Evolutionary conservation across 2,329 filamentous ascomycete species (phyloP), one percentile per base, ranked within the genome.

Genomic region (Myotisia sp.): DNA sequence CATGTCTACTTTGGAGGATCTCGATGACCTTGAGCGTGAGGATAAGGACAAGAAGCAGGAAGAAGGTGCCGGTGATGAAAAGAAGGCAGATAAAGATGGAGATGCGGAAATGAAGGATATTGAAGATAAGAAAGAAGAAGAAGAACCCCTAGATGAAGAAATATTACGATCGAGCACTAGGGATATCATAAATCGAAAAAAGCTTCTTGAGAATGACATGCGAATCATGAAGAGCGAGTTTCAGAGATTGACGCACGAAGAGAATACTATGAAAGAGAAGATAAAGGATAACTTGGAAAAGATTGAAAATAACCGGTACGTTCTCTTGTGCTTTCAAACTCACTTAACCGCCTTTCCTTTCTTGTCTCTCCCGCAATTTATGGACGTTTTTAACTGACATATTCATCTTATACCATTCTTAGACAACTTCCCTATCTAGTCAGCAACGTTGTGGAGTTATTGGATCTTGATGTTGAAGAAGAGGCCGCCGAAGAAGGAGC

Each of bases 261-360:
- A 93, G 65, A 76, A 79, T 32, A 78, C 83, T 31, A 98, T 98
- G 90, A 76, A 77, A 38, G 87, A 95, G 61, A 95, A 94, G 69
- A 95, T 98, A 61, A 95, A 94, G 70, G 90, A 98, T 57, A 98
- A 98, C 54, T 65, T 83, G 52, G 92, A 98, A 48, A 98, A 98
- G 74, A 98, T 98, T 52, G 86, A 92, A 47, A 95, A 98, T 64
- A 98, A 98, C 68, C 75, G 85, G 86, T 92, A 66, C 46, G 69
- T 48, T 29, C 36, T 13, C 7, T 16, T 33, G 38, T 16, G n/a
- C n/a, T 37, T 38, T 21, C 27, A 31, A 26, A 32, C 18, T 36
- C 28, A 26, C 38, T 43, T 16, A 43, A 26, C 26, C 14, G 21
- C 14, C 26, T 6, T 17, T 9, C 19, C 26, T n/a, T 13, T 5